Evolutionary conservation across 331 rosid species (phyloP).

Genomic region (Acacia pycnantha): DNA sequence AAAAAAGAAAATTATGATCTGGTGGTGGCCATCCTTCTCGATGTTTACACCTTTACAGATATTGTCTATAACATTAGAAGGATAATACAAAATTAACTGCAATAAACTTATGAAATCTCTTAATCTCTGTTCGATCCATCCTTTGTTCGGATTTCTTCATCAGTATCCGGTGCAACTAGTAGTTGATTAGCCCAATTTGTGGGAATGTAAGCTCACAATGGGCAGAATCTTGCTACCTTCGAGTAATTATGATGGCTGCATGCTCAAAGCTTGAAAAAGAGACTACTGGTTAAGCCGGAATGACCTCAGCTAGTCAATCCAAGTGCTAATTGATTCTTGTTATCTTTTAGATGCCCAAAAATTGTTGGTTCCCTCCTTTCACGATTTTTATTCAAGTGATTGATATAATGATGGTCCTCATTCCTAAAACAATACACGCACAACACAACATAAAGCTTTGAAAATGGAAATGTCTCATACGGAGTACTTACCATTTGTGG

Average conservation of each 20-base stretch:
- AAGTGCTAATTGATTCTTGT: too few species aligned
- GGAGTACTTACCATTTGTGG: neutral
- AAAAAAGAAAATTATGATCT: slow-evolving; percentile 14
- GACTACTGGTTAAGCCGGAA: too few species aligned
- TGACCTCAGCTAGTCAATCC: too few species aligned
- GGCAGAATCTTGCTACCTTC: too few species aligned
- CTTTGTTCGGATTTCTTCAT: neutral
- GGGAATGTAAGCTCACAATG: too few species aligned
- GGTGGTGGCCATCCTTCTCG: slow-evolving; percentile 27
- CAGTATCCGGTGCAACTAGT: too few species aligned
- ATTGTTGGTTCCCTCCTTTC: neutral
- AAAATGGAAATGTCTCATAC: neutral
- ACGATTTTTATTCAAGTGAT: neutral
- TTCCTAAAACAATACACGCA: neutral
- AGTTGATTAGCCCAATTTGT: too few species aligned
- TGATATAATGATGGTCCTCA: neutral
- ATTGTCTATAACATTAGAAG: slow-evolving; percentile 26
- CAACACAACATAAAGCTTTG: neutral
- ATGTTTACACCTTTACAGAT: slow-evolving; percentile 16
- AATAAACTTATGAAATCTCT: slow-evolving; percentile 31
- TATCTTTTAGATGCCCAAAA: neutral
- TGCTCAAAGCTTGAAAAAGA: too few species aligned
- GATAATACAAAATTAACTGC: slow-evolving; percentile 41
- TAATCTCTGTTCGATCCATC: neutral
- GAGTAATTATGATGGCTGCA: too few species aligned